Conservation (phyloP, 2,329 filamentous ascomycete genomes). For the Aspergillus fructus region DNA sequence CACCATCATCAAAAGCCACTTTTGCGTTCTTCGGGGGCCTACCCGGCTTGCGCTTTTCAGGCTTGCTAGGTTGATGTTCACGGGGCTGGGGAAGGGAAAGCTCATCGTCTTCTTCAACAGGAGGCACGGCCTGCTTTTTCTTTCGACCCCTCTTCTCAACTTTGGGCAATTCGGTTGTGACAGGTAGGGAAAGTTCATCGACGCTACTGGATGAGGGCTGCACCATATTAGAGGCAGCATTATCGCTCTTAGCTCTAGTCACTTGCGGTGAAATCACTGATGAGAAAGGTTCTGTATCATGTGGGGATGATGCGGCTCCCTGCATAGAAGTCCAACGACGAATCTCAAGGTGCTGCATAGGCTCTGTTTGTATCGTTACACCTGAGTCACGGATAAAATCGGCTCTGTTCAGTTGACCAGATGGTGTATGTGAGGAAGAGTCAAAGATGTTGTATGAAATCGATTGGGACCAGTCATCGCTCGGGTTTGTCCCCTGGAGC, state of each 20-base stretch:
- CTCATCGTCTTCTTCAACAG: slow-evolving; percentile 31
- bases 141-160: slow-evolving; percentile 30
- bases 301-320: slow-evolving; percentile 31
- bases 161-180: slow-evolving; percentile 21
- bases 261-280: slow-evolving; percentile 29
- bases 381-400: slow-evolving; percentile 13
- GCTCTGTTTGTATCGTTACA: slow-evolving; percentile 7
- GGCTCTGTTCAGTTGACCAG: slow-evolving; percentile 14
- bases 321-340: slow-evolving; percentile 29
- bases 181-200: slow-evolving; percentile 31
- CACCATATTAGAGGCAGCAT: slow-evolving; percentile 9
- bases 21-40: slow-evolving; percentile 18
- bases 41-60: slow-evolving; percentile 22
- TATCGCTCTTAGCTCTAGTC: slow-evolving; percentile 26
- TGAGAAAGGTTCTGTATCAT: slow-evolving; percentile 42
- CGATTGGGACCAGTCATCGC: slow-evolving; percentile 11
- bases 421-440: slow-evolving; percentile 18
- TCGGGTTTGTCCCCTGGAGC: slow-evolving; percentile 1
- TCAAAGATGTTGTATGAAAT: slow-evolving; percentile 27
- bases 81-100: slow-evolving; percentile 18
- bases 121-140: slow-evolving; percentile 28
- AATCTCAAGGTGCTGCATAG: slow-evolving; percentile 13
- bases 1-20: background rate
- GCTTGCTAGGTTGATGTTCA: slow-evolving; percentile 3
- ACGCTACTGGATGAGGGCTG: slow-evolving; percentile 22